Conservation (phyloP, 106 monocot species). For the Chionographis japonica region DNA sequence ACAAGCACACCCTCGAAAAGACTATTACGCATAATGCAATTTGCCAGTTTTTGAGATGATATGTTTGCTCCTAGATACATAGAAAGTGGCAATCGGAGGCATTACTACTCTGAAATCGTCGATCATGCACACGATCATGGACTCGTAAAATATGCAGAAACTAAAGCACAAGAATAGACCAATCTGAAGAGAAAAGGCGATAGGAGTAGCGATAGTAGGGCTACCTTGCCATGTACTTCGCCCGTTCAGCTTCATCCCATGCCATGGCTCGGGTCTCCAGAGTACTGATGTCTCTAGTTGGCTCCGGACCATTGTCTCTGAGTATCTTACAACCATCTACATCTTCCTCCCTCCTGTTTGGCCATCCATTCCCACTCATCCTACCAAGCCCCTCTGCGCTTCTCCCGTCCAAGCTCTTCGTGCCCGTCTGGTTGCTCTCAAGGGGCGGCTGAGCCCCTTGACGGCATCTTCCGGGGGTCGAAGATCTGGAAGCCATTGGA, state of each 20-base stretch:
- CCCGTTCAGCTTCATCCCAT: conserved; percentile 75
- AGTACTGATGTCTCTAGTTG: conserved; percentile 16
- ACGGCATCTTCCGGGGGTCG: conserved; percentile 41
- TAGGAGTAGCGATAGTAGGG: too few species aligned
- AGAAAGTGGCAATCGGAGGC: too few species aligned
- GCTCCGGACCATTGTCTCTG: conserved; percentile 6
- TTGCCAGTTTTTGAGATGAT: too few species aligned
- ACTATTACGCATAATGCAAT: too few species aligned
- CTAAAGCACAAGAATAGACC: too few species aligned
- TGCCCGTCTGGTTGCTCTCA: conserved; percentile 12
- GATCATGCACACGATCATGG: too few species aligned
- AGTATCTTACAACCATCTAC: conserved; percentile 2
- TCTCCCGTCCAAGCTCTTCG: conserved; percentile 23
- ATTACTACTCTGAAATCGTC: too few species aligned
- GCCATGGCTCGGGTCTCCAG: conserved; percentile 62
- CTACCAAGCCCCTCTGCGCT: conserved; percentile 6
- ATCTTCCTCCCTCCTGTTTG: conserved; percentile 7
- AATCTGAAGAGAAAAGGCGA: too few species aligned
- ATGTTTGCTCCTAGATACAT: too few species aligned
- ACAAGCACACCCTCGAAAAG: too few species aligned
- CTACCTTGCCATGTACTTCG: conserved; percentile 79
- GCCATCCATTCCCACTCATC: conserved; percentile 9
- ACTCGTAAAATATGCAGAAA: too few species aligned
- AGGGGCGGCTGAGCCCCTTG: conserved; percentile 10
- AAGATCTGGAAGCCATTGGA: conserved; percentile 65